Base-by-base conservation (phyloP, 1,284 basidiomycete genomes). In the Apiotrichum siamense region DNA sequence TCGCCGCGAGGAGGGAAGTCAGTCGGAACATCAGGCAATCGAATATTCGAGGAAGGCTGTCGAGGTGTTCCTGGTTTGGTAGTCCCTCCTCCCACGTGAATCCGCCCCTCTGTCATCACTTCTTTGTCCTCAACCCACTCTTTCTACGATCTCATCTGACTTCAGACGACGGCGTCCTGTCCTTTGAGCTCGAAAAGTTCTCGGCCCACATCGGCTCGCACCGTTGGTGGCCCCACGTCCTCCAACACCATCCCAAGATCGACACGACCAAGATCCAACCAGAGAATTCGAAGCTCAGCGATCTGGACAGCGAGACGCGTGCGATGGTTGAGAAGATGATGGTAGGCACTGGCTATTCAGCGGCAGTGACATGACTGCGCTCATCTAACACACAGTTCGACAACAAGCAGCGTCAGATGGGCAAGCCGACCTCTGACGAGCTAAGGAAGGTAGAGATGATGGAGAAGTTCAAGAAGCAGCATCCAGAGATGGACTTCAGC, bases 301-400 rank as follows among this genome's bases (percentile, higher is more conserved):
- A 99, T 65, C 80, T 99, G 27, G 96, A 98, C 65, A 87, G 63
- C 3, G 70, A 74, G 55, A 76, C 70, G 26, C 88, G 94, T 62
- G 90, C 88, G 0, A 90, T 98, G 88, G 96, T 99, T 0, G 96
- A 99, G 76, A 98, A 98, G 78, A 99, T 99, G 96, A 98, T 99
- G 94, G 93, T 92, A 75, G 63, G 86, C 68, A 31, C 15, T 31
- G 29, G 15, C 29, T 12, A 17, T 6, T 23, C 18, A 15, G 37
- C 40, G 44, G 43, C 41, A 4, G 38, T 15, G 24, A 25, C n/a
- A 3, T 18, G 11, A 6, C 11, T 18, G 24, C 21, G 12, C 33
- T 49, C n/a, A n/a, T 6, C 39, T 20, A 3, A 29, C 25, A 24
- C 61, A 47, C 65, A 94, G 91, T 97, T 92, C 64, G 96, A 98